Conservation (phyloP, 2,329 filamentous ascomycete species). For the Tolypocladium sp. region DNA sequence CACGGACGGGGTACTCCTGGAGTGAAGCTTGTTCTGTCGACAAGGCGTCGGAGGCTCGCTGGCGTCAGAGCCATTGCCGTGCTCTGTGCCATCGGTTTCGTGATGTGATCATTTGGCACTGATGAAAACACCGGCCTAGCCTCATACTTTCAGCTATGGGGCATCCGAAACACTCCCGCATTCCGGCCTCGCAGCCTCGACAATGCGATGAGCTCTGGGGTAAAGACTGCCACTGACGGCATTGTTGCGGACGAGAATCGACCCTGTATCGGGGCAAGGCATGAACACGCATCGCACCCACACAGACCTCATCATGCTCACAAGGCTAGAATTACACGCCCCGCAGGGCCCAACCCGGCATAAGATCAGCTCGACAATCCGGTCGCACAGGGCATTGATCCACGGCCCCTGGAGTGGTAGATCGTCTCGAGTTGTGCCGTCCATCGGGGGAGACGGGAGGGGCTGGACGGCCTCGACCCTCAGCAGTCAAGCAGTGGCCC, state of each 20-base stretch:
- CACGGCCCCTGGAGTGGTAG: slow-evolving; percentile 13
- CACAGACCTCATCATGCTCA: neutral
- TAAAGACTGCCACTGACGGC: neutral
- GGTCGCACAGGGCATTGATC: slow-evolving; percentile 31
- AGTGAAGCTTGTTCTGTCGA: neutral
- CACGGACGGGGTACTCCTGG: neutral
- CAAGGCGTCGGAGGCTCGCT: neutral
- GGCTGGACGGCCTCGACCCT: slow-evolving; percentile 2
- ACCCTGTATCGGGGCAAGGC: neutral
- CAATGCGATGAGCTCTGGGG: neutral
- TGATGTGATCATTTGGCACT: no score
- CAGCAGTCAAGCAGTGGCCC: no score
- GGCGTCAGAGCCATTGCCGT: neutral
- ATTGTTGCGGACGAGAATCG: neutral
- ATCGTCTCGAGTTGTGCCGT: slow-evolving; percentile 12
- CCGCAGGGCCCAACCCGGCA: slow-evolving; percentile 8
- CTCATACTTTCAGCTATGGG: neutral
- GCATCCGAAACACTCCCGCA: slow-evolving; percentile 2
- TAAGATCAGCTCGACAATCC: slow-evolving; percentile 35
- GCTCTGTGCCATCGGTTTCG: neutral
- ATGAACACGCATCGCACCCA: neutral
- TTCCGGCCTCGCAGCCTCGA: neutral
- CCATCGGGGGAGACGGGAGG: neutral
- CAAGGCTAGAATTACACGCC: neutral
- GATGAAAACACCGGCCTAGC: neutral